A percentile compares a stretch with the other conserved stretches of the same genome.
Evolutionary conservation across 441 rosid genomes (phyloP).

Genomic region (Syzygium syzygioides): DNA sequence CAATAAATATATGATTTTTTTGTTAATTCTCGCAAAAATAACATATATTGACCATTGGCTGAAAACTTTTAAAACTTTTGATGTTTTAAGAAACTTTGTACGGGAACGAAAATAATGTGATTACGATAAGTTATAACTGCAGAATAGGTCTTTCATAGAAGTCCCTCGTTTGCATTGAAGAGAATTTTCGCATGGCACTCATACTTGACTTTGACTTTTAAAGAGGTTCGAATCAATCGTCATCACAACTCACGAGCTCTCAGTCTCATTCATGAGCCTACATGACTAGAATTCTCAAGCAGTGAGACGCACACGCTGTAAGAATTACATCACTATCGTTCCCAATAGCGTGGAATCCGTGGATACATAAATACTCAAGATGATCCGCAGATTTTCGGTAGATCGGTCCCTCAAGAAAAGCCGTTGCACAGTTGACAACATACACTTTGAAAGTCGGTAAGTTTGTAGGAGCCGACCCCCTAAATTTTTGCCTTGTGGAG

Average conservation of each 20-base stretch:
- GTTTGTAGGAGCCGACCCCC: neutral
- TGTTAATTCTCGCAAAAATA: too few relatives aligned
- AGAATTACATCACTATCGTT: neutral
- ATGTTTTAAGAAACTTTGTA: neutral
- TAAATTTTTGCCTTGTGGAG: neutral
- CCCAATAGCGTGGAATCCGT: neutral
- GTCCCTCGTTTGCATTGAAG: neutral
- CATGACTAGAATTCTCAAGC: neutral
- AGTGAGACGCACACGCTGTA: neutral
- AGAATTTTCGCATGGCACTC: neutral
- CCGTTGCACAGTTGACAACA: neutral
- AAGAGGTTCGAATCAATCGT: neutral
- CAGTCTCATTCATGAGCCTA: neutral
- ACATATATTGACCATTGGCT: neutral
- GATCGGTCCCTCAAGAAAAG: neutral
- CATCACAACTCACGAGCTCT: too few relatives aligned
- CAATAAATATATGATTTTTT: too few relatives aligned
- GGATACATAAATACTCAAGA: neutral
- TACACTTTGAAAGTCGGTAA: neutral
- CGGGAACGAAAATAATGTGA: neutral
- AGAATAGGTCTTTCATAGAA: neutral
- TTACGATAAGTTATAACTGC: neutral
- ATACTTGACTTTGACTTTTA: neutral
- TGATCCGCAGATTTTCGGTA: neutral
- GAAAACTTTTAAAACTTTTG: neutral